Percentiles rank a stretch among this genome's conserved stretches.
Conservation (phyloP, 768 basidiomycete species). For the Amanita exitialis region DNA sequence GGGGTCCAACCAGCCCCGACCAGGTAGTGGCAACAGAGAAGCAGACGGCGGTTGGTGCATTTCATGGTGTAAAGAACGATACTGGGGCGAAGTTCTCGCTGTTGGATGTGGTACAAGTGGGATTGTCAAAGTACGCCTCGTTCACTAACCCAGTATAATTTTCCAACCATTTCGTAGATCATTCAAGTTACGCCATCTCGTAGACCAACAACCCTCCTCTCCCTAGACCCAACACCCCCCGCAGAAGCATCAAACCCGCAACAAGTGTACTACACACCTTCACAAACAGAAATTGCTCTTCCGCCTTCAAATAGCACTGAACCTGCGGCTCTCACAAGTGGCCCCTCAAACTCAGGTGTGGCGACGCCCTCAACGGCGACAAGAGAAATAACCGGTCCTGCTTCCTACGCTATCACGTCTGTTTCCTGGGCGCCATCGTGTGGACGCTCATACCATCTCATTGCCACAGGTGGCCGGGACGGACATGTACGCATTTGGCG, state of each 20-base stretch:
- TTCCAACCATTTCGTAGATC: constrained; percentile 33
- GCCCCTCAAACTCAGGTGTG: background rate
- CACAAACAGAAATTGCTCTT: constrained; percentile 8
- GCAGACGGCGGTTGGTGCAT: constrained; percentile 91
- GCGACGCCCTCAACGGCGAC: constrained; percentile 13
- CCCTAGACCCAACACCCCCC: constrained; percentile 42
- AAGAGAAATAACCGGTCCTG: constrained; percentile 17
- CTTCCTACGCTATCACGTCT: constrained; percentile 61
- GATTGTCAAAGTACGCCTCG: constrained; percentile 52
- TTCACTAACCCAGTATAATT: background rate
- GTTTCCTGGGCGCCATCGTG: constrained; percentile 93
- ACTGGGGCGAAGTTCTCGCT: constrained; percentile 90
- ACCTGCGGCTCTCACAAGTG: background rate
- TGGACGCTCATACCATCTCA: constrained; percentile 87
- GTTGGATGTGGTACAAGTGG: constrained; percentile 65
- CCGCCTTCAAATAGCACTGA: constrained; percentile 1
- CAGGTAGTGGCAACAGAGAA: constrained; percentile 54
- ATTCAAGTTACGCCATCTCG: constrained; percentile 64
- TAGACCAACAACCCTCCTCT: constrained; percentile 54
- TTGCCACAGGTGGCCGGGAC: constrained; percentile 85
- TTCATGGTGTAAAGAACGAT: constrained; percentile 92
- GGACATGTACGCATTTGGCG: constrained; percentile 89
- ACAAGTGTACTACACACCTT: constrained; percentile 8
- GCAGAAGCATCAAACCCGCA: background rate
- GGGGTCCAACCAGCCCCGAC: constrained; percentile 12